phyloP scores from a whole-genome alignment of 2,329 filamentous ascomycete genomes.

The Sordariomycetes sp. region DNA sequence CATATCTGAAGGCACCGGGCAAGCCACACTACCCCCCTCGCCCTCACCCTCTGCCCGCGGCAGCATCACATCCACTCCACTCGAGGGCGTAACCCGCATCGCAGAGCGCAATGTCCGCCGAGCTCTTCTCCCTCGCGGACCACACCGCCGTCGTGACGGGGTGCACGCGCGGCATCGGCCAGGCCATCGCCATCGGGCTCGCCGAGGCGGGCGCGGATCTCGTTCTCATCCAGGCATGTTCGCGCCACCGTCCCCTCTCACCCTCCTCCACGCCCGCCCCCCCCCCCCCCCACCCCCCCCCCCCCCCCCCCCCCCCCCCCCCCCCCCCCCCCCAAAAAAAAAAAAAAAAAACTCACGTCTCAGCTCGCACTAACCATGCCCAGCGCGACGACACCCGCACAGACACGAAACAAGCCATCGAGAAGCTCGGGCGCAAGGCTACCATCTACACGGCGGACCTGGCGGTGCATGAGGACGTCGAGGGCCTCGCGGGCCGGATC shows the following conservation, averaged over 20 bases:
- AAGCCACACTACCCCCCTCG: too few species aligned
- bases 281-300: not conserved
- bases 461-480: slow-evolving; percentile 43
- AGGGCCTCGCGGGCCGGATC: slow-evolving; percentile 44
- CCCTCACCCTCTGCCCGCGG: too few species aligned
- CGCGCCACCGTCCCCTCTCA: not conserved
- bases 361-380: not conserved
- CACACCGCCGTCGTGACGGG: slow-evolving; percentile 45
- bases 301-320: not conserved
- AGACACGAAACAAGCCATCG: slow-evolving; percentile 46
- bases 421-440: slow-evolving; percentile 51
- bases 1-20: too few species aligned
- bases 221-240: slow-evolving; percentile 35
- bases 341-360: not conserved
- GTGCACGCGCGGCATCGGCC: slow-evolving; percentile 43
- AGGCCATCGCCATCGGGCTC: slow-evolving; percentile 40
- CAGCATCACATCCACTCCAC: not conserved
- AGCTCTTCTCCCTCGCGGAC: slow-evolving; percentile 38
- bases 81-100: not conserved
- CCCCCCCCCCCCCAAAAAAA: too few species aligned
- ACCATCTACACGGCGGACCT: slow-evolving; percentile 60
- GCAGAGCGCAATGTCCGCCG: slow-evolving; percentile 17
- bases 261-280: too few species aligned
- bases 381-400: slow-evolving; percentile 27
- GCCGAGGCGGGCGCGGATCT: slow-evolving; percentile 46